Base-by-base conservation (phyloP, 768 basidiomycete genomes). In the Suillus cothurnatus region DNA sequence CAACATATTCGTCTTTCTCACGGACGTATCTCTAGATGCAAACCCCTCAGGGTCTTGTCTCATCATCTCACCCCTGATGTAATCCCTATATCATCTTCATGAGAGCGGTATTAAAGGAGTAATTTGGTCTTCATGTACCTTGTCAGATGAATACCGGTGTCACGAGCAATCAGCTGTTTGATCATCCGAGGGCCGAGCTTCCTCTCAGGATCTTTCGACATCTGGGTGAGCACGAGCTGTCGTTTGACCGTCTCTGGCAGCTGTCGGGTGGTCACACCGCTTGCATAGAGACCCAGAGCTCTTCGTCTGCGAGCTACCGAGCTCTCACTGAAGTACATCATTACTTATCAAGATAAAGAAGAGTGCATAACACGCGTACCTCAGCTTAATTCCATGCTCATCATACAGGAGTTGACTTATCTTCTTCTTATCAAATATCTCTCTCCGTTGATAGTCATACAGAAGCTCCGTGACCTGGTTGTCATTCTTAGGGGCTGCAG, bases 171-270 rank as follows among this genome's bases (percentile, higher is more conserved):
- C 4, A 67, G 62, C 36, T 74, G 67, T 64, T 78, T 77, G 32
- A 79, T 68, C 39, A 68, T 69, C 19, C 64, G 57, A 15, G 74
- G 69, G 14, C 79, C 79, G 1, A 67, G 68, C 50, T 68, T 71
- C 36, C 75, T 71, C 31, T 62, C 68, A 1, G 74, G 72, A 59
- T 80, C 79, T 55, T 75, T 77, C 14, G 69, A 69, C 73, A 81
- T 73, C 67, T 79, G 76, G 43, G 76, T 74, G 8, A 76, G 53
- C 21, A 81, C 70, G 17, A 80, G 72, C 43, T 79, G 74, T 4
- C 71, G 64, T 62, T 78, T 80, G 4, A 70, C 69, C 2, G 60
- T 65, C 21, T 77, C 74, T 14, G 71, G 67, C 14, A 79, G 69
- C 8, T 69, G 64, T 17, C 52, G 62, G 1, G 77, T 80, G 15